A percentile compares a stretch with the other conserved stretches of the same genome.
These are phyloP conservation scores for Saraca asoca DNA, from an alignment of 331 rosid genomes.

Conservation along the genomic window DNA sequence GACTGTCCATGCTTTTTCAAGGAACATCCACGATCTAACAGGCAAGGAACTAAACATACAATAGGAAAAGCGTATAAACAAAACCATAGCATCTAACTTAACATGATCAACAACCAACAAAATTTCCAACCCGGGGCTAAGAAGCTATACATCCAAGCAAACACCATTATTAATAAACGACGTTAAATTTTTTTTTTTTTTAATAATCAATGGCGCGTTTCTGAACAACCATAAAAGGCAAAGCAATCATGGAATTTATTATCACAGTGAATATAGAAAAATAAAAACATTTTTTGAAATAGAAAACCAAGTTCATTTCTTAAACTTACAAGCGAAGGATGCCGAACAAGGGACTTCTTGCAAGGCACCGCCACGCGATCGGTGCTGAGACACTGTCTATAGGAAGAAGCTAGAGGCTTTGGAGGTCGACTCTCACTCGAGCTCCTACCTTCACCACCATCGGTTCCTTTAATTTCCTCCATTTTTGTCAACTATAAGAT, in stretches of 20 bases:
- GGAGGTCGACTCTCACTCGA: slow-evolving; percentile 71
- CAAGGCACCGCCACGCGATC: slow-evolving; percentile 37
- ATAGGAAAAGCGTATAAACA: too few relatives aligned
- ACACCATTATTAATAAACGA: neutral
- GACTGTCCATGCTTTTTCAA: too few relatives aligned
- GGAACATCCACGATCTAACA: too few relatives aligned
- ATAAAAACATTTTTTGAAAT: neutral
- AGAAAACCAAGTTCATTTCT: neutral
- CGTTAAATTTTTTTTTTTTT: neutral
- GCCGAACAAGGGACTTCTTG: slow-evolving; percentile 74
- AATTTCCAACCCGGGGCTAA: too few relatives aligned
- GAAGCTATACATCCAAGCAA: neutral
- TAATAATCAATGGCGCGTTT: neutral
- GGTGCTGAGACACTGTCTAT: slow-evolving; percentile 41
- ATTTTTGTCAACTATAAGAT: slow-evolving; percentile 63
- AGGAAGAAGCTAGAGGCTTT: slow-evolving; percentile 52
- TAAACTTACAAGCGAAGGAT: slow-evolving; percentile 71
- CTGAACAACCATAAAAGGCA: too few relatives aligned
- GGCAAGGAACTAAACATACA: neutral
- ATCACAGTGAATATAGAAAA: slow-evolving; percentile 8
- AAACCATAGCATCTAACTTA: too few relatives aligned
- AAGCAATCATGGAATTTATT: neutral
- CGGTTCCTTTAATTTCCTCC: slow-evolving; percentile 60
- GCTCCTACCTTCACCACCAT: slow-evolving; percentile 53
- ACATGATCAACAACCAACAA: too few relatives aligned